Evolutionary conservation across 495 filamentous ascomycete species (phyloP), one percentile per base, ranked within the genome.

Genomic region (Aspergillus saccharolyticus): DNA sequence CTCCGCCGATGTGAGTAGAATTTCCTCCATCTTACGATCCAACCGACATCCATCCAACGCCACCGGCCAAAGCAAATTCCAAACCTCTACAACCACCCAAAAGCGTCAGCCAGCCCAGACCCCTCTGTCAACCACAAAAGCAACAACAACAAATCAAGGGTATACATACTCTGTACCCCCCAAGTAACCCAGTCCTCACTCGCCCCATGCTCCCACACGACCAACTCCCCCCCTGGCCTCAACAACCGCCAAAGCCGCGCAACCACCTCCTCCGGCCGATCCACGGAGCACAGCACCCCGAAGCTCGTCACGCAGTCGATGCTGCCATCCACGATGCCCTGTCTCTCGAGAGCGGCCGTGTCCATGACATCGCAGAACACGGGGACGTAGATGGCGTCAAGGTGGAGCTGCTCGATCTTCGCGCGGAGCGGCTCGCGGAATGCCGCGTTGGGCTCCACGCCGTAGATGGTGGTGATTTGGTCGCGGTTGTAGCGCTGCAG

Each of bases 121-220:
- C n/a, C n/a, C n/a, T n/a, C n/a, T n/a, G n/a, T n/a, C n/a, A n/a
- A n/a, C n/a, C n/a, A n/a, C n/a, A n/a, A n/a, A n/a, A n/a, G n/a
- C n/a, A n/a, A n/a, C n/a, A n/a, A n/a, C n/a, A n/a, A n/a, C 10
- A 51, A 39, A 15, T 15, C 20, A 22, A 22, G 16, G 20, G 4
- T 17, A n/a, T 2, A 60, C 63, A 55, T 65, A 69, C 69, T 65
- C 66, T 71, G 69, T 49, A 39, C 56, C 16, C 56, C 42, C 33
- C 49, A 53, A 42, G 74, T 74, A 21, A 70, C 28, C 42, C 6
- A n/a, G 24, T 74, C 54, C 46, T 51, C 55, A 55, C 57, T 75
- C 50, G 45, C 43, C n/a, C 52, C 63, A 49, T 79, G 74, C 54
- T 79, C 76, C 70, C 73, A 78, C 53, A 79, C 75, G 9, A 79